Base-by-base conservation (phyloP, 2,329 filamentous ascomycete genomes). In the Capronia americana region DNA sequence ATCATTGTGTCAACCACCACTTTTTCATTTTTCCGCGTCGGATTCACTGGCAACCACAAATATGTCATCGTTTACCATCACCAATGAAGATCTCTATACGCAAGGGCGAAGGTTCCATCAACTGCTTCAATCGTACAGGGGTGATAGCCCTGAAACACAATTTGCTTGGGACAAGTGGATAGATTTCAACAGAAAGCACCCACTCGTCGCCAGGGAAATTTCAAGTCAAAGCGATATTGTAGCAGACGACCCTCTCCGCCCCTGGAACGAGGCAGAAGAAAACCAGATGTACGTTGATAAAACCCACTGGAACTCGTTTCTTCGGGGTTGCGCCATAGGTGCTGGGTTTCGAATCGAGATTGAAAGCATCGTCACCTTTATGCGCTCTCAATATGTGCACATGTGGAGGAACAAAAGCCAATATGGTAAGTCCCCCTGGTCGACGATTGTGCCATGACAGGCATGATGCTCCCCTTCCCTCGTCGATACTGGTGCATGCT, bases 241-340 rank as follows among this genome's bases (percentile, higher is more conserved):
- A 24, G 20, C 17, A 8, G 10, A 53, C 23, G 20, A 53, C 14
- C 23, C 48, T 12, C 8, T 11, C 17, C 12, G 14, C 1, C 53
- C 24, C 24, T 55, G 53, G 53, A 28, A 55, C 28, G 53, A 55
- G 53, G 28, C 53, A 11, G 53, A 55, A 2, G 53, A 55, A 20
- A 14, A 55, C 8, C 24, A 20, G 53, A 30, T n/a, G 28, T 55
- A 26, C 53, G 24, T 28, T 20, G 28, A 28, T 14, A 34, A 20
- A 30, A n/a, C n/a, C 17, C 28, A 55, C 23, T 55, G 53, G 53
- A 32, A 55, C 4, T 28, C 53, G 0, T 55, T 55, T 28, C 24
- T 55, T 20, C 17, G 53, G 14, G 26, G 28, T 20, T 55, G 53
- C 28, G n/a, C 53, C 28, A 28, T 28, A 4, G 28, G 26, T 34